Evolutionary conservation across 106 monocot genomes (phyloP).

Genomic region (Phalaenopsis aphrodite): DNA sequence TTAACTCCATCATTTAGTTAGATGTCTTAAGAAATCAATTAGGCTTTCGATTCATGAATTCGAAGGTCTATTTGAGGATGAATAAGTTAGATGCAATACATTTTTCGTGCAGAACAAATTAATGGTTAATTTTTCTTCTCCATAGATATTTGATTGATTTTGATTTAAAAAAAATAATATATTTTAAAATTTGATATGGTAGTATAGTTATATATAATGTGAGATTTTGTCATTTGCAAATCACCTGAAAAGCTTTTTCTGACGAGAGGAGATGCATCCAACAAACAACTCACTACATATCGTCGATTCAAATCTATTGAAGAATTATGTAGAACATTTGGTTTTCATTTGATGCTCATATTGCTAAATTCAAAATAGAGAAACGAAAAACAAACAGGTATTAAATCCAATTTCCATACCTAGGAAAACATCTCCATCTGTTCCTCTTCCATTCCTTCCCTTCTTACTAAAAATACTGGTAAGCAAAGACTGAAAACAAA

Average conservation of each 20-base stretch:
- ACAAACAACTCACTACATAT: slow-evolving; percentile 22
- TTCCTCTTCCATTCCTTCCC: slow-evolving; percentile 27
- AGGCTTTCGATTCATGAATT: slow-evolving; percentile 51
- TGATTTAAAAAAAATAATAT: background rate
- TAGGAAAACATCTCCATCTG: slow-evolving; percentile 42
- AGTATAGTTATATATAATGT: background rate
- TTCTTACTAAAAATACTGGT: slow-evolving; percentile 52
- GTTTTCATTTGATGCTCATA: background rate
- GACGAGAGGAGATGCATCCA: slow-evolving; percentile 41
- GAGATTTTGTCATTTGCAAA: slow-evolving; percentile 2
- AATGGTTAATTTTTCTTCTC: background rate
- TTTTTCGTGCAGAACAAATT: background rate
- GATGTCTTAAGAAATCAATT: too few relatives aligned
- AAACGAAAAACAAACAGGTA: slow-evolving; percentile 9
- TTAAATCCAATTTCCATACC: slow-evolving; percentile 24
- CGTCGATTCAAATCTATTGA: slow-evolving; percentile 41
- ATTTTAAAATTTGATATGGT: background rate
- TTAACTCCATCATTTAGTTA: too few relatives aligned
- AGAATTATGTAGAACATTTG: background rate
- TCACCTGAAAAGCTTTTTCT: slow-evolving; percentile 73
- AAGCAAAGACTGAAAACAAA: slow-evolving; percentile 37
- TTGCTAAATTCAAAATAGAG: background rate
- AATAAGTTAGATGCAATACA: slow-evolving; percentile 4
- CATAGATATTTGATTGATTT: background rate
- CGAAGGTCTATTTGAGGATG: slow-evolving; percentile 50